Evolutionary conservation across 2,329 filamentous ascomycete genomes (phyloP).

Genomic region (Rhytidhysteron rufulum): DNA sequence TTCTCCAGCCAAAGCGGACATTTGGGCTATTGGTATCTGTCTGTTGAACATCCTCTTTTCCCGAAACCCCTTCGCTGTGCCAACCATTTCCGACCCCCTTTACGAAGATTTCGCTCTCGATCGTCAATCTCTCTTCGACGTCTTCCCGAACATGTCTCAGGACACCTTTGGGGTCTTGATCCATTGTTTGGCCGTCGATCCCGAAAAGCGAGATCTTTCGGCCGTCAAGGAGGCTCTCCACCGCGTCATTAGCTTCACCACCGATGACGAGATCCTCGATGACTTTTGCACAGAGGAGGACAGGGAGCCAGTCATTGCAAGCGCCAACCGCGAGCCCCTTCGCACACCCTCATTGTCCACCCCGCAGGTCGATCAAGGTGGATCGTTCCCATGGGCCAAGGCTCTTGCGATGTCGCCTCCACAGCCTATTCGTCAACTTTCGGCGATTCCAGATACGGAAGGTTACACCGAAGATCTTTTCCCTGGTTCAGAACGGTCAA

Average conservation of each 20-base stretch:
- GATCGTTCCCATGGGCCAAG: constrained; percentile 93
- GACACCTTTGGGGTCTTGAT: constrained; percentile 94
- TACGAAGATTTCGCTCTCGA: constrained; percentile 92
- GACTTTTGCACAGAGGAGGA: constrained; percentile 88
- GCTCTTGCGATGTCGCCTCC: constrained; percentile 74
- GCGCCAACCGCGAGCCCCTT: constrained; percentile 87
- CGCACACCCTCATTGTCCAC: constrained; percentile 93
- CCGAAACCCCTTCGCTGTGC: constrained; percentile 90
- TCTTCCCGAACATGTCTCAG: constrained; percentile 97
- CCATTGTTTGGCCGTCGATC: constrained; percentile 87
- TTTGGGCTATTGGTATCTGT: constrained; percentile 97
- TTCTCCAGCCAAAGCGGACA: constrained; percentile 86
- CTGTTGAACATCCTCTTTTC: constrained; percentile 95
- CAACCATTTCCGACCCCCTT: constrained; percentile 83
- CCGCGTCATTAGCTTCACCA: constrained; percentile 86
- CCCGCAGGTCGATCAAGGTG: constrained; percentile 68
- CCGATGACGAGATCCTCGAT: constrained; percentile 83
- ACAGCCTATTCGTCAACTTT: constrained; percentile 74
- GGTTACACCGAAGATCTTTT: constrained; percentile 83
- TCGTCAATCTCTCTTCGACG: constrained; percentile 93
- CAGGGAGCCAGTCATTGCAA: constrained; percentile 70
- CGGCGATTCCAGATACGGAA: constrained; percentile 74
- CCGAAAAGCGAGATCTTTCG: constrained; percentile 76
- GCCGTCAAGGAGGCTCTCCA: constrained; percentile 74
- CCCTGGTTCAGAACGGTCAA: constrained; percentile 66